Evolutionary conservation across 495 filamentous ascomycete genomes (phyloP).

Genomic region (Melanomma pulvis-pyrius): DNA sequence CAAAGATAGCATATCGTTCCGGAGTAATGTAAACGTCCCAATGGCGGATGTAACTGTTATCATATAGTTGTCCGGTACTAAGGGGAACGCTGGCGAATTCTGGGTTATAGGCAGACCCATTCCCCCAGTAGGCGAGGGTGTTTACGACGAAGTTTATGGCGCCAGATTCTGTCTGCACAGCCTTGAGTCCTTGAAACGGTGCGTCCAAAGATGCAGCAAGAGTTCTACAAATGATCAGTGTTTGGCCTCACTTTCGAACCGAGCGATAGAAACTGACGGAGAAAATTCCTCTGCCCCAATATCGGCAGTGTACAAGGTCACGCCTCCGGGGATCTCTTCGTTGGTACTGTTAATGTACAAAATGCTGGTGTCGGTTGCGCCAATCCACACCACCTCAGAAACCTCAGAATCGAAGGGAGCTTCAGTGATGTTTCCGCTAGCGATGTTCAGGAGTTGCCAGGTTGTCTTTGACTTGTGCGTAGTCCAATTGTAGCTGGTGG

Average conservation of each 20-base stretch:
- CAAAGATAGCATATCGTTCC: constrained; percentile 52
- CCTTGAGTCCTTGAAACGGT: constrained; percentile 37
- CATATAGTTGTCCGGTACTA: constrained; percentile 68
- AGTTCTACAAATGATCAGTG: constrained; percentile 6
- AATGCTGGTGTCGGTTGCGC: constrained; percentile 37
- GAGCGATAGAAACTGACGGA: constrained; percentile 1
- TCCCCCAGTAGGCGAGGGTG: constrained; percentile 57
- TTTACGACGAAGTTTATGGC: constrained; percentile 39
- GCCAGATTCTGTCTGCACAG: constrained; percentile 29
- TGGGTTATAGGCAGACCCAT: constrained; percentile 64
- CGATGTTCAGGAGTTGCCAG: constrained; percentile 24
- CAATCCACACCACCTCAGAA: constrained; percentile 31
- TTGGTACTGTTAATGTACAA: constrained; percentile 56
- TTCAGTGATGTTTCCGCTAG: constrained; percentile 23
- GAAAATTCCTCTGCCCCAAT: constrained; percentile 4
- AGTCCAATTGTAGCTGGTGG: constrained; percentile 34
- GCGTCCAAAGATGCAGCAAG: constrained; percentile 32
- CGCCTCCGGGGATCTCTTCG: constrained; percentile 48
- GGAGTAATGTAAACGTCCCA: constrained; percentile 71
- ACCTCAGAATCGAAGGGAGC: constrained; percentile 29
- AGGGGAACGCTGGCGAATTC: constrained; percentile 58
- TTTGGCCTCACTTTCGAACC: neutral
- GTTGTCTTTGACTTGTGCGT: constrained; percentile 29
- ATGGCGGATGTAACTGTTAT: constrained; percentile 72
- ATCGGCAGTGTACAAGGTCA: constrained; percentile 51